Evolutionary conservation across 192 early-diverging fungal species (phyloP), one percentile per base, ranked within the genome.

Genomic region (Dispira parvispora): DNA sequence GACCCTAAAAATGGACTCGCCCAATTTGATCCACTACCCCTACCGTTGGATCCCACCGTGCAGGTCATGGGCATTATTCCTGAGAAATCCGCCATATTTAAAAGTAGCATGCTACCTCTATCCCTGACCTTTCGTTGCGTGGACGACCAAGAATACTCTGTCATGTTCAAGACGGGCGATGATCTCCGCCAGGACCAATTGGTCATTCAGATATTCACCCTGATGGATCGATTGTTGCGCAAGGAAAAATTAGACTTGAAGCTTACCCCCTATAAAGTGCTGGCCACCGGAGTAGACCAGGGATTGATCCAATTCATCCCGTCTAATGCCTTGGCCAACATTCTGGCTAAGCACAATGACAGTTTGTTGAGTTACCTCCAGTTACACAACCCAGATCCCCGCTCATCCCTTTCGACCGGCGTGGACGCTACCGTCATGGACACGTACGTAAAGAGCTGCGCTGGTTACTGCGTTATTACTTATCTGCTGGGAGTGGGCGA

Each of bases 391-490:
- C 77, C 83, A 3, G 82, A 84, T 46, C 79, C 80, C 21, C 75
- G 75, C 8, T 71, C 74, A 12, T 65, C 63, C 14, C 78, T 74
- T 6, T 78, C 84, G 0, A 87, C 80, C 60, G 85, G 86, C 16
- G 80, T 95, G 16, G 74, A 80, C 2, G 70, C 81, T 0, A 73
- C 73, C 42, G 88, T 91, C 8, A 89, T 99, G 89, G 94, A 97
- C 69, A 92, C 89, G 13, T 98, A 96, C 73, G 85, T 96, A 54
- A 82, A 85, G 63, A 96, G 94, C 75, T 92, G 89, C 70, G 93
- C 97, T 50, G 97, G 95, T 3, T 99, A 99, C 75, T 98, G 93
- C 68, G 95, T 99, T 11, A 96, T 99, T 52, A 98, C 92, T 10
- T 99, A 99, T 72, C 67, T 99, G 14, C 78, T 99, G 11, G 97